A percentile compares a stretch with the other conserved stretches of the same genome.
phyloP scores from a whole-genome alignment of 805 yeast species.

The Zygosaccharomyces pseudorouxii region DNA sequence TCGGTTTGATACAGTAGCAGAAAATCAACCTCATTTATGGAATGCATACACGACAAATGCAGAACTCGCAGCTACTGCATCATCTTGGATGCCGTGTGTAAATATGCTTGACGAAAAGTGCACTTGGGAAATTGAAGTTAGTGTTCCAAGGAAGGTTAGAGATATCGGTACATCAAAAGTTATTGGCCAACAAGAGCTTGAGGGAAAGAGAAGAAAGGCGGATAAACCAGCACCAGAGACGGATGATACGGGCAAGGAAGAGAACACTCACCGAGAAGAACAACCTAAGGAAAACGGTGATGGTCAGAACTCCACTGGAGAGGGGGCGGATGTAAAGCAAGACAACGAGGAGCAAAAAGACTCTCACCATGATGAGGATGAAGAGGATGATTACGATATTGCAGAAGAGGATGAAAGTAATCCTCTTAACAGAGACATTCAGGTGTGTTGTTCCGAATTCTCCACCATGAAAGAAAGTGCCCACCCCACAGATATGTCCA shows the following conservation, averaged over 20 bases:
- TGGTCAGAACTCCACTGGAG: constrained; percentile 2
- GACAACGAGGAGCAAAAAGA: constrained; percentile 33
- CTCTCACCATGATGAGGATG: constrained; percentile 27
- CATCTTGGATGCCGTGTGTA: constrained; percentile 97
- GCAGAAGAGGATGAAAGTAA: constrained; percentile 32
- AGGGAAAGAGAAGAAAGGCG: background rate
- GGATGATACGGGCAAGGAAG: background rate
- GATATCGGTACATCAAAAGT: constrained; percentile 50
- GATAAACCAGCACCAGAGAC: background rate
- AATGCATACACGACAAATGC: constrained; percentile 82
- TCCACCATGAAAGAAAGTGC: constrained; percentile 63
- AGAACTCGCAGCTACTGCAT: constrained; percentile 72
- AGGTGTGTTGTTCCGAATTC: constrained; percentile 68
- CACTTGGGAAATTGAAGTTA: constrained; percentile 89
- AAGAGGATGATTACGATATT: constrained; percentile 37
- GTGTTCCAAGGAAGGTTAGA: constrained; percentile 72
- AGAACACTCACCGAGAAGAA: background rate
- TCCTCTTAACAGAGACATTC: constrained; percentile 42
- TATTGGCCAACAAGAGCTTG: constrained; percentile 32
- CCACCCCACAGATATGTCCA: constrained; percentile 68
- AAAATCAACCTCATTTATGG: constrained; percentile 47
- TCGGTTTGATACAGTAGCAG: constrained; percentile 50
- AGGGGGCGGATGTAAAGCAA: constrained; percentile 18
- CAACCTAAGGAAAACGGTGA: background rate
- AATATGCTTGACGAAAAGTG: constrained; percentile 84